A percentile compares a stretch with the other conserved stretches of the same genome.
phyloP scores from a whole-genome alignment of 495 filamentous ascomycete genomes.

The Penicillium cataractarum region DNA sequence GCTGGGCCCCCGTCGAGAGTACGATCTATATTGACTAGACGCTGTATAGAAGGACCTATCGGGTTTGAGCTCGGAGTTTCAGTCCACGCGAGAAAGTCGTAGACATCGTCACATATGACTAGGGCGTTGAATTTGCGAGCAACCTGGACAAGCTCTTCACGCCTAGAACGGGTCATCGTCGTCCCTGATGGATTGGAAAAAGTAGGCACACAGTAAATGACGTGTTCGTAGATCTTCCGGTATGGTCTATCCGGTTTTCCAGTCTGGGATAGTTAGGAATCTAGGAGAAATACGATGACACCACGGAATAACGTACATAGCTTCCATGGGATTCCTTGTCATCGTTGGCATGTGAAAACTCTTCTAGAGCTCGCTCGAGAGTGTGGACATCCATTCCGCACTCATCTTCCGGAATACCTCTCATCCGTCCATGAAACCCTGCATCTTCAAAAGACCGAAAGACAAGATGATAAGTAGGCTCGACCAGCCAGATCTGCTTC shows the following conservation, averaged over 20 bases:
- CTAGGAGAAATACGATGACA: background rate
- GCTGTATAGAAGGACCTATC: conserved; percentile 35
- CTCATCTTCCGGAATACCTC: conserved; percentile 65
- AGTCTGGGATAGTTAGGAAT: background rate
- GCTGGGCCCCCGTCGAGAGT: conserved; percentile 42
- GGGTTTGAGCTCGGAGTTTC: conserved; percentile 13
- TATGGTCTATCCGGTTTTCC: conserved; percentile 37
- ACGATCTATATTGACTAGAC: conserved; percentile 68
- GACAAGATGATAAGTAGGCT: conserved; percentile 70
- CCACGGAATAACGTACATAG: background rate
- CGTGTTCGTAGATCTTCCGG: conserved; percentile 65
- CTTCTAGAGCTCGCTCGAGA: conserved; percentile 38
- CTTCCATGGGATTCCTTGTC: background rate
- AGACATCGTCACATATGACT: conserved; percentile 73
- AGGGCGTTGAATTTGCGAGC: conserved; percentile 68
- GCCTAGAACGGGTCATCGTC: conserved; percentile 57
- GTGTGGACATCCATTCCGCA: conserved; percentile 60
- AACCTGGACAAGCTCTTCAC: conserved; percentile 57
- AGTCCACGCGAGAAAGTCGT: conserved; percentile 70
- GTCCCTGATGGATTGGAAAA: conserved; percentile 69
- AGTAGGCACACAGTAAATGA: conserved; percentile 74
- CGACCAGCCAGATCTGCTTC: conserved; percentile 63
- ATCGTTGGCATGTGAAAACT: conserved; percentile 17
- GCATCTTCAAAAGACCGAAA: conserved; percentile 70
- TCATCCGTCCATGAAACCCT: conserved; percentile 54